Base-by-base conservation (phyloP, 2,329 filamentous ascomycete species). In the Aurifilum marmelostoma region DNA sequence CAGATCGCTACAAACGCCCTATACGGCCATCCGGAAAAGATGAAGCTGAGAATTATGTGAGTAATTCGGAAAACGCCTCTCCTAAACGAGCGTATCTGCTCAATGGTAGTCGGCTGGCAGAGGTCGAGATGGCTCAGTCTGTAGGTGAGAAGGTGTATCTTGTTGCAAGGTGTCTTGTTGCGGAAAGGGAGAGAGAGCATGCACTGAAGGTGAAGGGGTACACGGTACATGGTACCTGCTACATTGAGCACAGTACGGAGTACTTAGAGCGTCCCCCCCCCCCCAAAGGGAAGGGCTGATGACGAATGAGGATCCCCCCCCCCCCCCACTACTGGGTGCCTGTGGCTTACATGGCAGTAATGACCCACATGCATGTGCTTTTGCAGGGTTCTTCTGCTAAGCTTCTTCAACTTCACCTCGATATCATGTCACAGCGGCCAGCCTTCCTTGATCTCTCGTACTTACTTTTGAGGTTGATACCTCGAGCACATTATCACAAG, bases 101-200 rank as follows among this genome's bases (percentile, higher is more conserved):
- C 52, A 32, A 27, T 27, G 14, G 52, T 2, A 6, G 27, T 27
- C 27, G 12, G 52, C 24, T 56, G 29, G 41, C 21, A 12, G 18
- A 34, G 37, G 61, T 37, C 16, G 37, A 64, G 27, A 64, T 12
- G 52, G 39, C 12, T 41, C 29, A 54, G 32, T 24, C 8, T 39
- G 32, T 21, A 12, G 47, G 52, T n/a, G 52, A 5, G 18, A 39
- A 39, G 14, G 5, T 50, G 27, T 7, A n/a, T 8, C 52, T 66
- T 63, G 54, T 71, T 71, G 69, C 69, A 71, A 71, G 58, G 69
- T 71, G 69, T 71, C 69, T 71, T 71, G 61, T 67, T 70, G 62
- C 43, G 27, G 34, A 50, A 66, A 43, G 61, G 50, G 39, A 60
- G 62, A 50, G 2, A 34, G 11, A 41, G 43, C 3, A 32, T 34